Base-by-base conservation (phyloP, 768 basidiomycete genomes). In the Boletus coccyginus region DNA sequence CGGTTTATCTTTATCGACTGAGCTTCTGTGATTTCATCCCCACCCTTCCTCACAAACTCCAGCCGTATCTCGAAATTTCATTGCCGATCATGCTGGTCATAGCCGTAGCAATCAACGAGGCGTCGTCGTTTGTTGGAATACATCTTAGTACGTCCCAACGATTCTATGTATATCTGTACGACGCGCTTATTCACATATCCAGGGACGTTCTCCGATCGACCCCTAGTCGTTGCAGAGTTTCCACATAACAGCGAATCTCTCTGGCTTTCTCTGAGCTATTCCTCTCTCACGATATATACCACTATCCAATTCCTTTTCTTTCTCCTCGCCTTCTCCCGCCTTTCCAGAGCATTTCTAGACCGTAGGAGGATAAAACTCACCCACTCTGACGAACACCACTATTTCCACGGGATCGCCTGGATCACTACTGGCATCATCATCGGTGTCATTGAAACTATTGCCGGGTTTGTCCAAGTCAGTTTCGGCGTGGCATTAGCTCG, bases 371-470 rank as follows among this genome's bases (percentile, higher is more conserved):
- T 86, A 49, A 83, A 87, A 56, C 67, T 70, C 2, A 64, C 74
- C 8, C 70, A 71, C 12, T 72, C 73, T 44, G 78, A 81, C 55
- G 80, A 84, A 66, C 59, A 58, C n/a, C 68, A 75, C 24, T 68
- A 81, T 19, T 73, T 85, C 60, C 79, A 77, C 55, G 90, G 90
- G 11, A 78, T 82, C 11, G 81, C 75, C 17, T 92, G 88, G 88
- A 75, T 90, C 44, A 73, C 78, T n/a, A 73, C 65, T 0, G 87
- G 82, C 4, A 65, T 87, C 53, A 80, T 83, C 63, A 64, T 91
- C 27, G 87, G 87, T 11, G 81, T 81, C 4, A 66, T 85, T 46
- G 90, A 92, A 70, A 82, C 80, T 7, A 67, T 83, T 7, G 63
- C 86, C 11, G 90, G 88, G 1, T 90, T 90, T 60, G 78, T 77